phyloP scores from a whole-genome alignment of 108 stramenopile genomes.

The Aurantiochytrium sp. region DNA sequence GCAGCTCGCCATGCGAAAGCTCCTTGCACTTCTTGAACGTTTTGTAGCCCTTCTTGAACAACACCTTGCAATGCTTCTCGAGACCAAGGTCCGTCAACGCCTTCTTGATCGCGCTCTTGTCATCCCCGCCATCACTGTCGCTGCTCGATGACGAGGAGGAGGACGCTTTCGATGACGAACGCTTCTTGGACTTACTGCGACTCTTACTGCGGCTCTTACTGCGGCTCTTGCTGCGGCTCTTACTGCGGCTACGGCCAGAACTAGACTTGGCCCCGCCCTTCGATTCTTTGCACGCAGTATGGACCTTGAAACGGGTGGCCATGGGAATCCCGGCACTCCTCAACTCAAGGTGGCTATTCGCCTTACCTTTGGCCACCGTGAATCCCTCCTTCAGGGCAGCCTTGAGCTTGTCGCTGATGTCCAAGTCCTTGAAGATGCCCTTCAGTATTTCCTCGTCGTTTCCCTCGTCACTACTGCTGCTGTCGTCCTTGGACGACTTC shows the following conservation, averaged over 20 bases:
- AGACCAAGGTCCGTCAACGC: background rate
- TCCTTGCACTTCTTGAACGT: background rate
- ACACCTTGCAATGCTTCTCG: background rate
- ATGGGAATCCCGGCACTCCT: background rate
- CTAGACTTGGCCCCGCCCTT: background rate
- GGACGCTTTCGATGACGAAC: background rate
- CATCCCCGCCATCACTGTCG: background rate
- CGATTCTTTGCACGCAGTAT: background rate
- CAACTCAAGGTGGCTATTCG: background rate
- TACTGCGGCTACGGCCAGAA: background rate
- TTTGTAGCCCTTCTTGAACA: background rate
- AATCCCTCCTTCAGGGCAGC: background rate
- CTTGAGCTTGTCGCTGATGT: background rate
- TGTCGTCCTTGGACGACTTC: too few species aligned
- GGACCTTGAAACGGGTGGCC: background rate
- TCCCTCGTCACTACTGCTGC: background rate
- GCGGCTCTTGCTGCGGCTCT: background rate
- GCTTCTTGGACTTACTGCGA: background rate
- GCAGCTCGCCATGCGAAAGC: background rate
- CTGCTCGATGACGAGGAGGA: background rate
- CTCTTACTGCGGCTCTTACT: background rate
- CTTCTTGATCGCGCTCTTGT: slow-evolving; percentile 12
- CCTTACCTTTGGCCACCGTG: background rate
- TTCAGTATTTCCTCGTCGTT: background rate
- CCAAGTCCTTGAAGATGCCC: background rate